phyloP scores from a whole-genome alignment of 2,329 filamentous ascomycete species.

The Alternaria gaisen region DNA sequence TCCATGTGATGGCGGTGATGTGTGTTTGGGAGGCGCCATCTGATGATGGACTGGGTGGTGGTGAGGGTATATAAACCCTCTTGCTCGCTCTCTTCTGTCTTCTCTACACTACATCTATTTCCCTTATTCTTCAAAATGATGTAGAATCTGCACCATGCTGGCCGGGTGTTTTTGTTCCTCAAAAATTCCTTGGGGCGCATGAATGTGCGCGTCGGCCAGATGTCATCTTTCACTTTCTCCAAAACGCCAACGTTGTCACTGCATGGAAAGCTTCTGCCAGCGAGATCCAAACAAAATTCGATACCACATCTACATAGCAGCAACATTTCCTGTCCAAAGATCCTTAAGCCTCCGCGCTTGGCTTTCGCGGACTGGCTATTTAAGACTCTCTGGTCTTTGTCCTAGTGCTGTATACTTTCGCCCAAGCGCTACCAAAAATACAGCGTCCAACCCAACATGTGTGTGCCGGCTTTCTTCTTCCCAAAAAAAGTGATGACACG shows the following conservation, averaged over 20 bases:
- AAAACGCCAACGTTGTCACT: background rate
- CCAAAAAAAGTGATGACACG: background rate
- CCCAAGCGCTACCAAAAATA: background rate
- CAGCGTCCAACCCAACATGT: background rate
- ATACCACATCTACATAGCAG: background rate
- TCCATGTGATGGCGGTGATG: background rate
- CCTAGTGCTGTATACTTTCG: background rate
- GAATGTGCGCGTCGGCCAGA: background rate
- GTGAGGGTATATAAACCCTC: background rate
- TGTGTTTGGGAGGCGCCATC: rapidly evolving
- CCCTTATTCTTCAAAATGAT: background rate
- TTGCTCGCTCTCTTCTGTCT: background rate
- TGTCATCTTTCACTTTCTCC: background rate
- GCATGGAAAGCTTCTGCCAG: background rate
- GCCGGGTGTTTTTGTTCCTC: background rate
- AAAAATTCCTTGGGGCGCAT: too few species aligned
- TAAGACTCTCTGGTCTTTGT: background rate
- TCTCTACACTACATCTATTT: background rate
- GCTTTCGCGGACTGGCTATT: background rate
- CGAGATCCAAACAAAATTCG: background rate
- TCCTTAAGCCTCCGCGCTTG: background rate
- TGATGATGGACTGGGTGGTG: background rate
- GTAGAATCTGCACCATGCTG: too few species aligned
- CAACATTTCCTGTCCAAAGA: background rate
- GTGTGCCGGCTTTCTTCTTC: background rate